A percentile compares a stretch with the other conserved stretches of the same genome.
phyloP scores from a whole-genome alignment of 2,329 filamentous ascomycete species.

The Coccinonectria pachysandricola region DNA sequence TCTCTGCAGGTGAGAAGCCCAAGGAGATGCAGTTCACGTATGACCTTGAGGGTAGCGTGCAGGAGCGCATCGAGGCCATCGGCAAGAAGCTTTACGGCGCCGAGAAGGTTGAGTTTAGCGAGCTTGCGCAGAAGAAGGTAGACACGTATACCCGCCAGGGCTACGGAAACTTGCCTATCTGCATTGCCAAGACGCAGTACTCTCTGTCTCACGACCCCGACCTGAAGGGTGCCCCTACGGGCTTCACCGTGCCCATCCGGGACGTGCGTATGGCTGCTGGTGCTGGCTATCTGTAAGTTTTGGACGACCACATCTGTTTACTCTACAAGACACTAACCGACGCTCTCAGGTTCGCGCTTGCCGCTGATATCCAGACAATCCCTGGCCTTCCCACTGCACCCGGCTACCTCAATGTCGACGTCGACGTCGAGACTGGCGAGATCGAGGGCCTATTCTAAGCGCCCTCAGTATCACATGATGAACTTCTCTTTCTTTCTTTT shows the following conservation, averaged over 20 bases:
- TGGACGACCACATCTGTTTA: too few species aligned
- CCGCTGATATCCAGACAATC: conserved; percentile 97
- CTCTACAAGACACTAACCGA: too few species aligned
- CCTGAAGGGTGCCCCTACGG: conserved; percentile 87
- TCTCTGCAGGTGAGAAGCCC: conserved; percentile 70
- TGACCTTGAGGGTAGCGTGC: conserved; percentile 63
- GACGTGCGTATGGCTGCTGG: conserved; percentile 92
- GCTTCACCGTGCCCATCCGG: conserved; percentile 88
- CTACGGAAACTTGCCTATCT: conserved; percentile 87
- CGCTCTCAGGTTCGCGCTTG: conserved; percentile 64
- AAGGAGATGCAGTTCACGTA: conserved; percentile 88
- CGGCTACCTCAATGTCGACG: conserved; percentile 89
- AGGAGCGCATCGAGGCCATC: conserved; percentile 85
- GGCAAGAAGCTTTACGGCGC: conserved; percentile 93
- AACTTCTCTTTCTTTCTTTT: conserved; percentile 1
- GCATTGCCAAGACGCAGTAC: conserved; percentile 97
- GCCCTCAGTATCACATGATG: background rate
- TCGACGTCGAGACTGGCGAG: conserved; percentile 71
- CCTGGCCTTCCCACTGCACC: conserved; percentile 90
- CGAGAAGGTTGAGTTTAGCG: conserved; percentile 79
- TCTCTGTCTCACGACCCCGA: conserved; percentile 86
- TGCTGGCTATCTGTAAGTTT: conserved; percentile 73
- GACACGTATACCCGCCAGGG: conserved; percentile 90
- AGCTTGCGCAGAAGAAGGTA: conserved; percentile 90
- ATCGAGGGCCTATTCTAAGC: conserved; percentile 79